phyloP scores from a whole-genome alignment of 106 monocot genomes.

The Amphibolis antarctica region DNA sequence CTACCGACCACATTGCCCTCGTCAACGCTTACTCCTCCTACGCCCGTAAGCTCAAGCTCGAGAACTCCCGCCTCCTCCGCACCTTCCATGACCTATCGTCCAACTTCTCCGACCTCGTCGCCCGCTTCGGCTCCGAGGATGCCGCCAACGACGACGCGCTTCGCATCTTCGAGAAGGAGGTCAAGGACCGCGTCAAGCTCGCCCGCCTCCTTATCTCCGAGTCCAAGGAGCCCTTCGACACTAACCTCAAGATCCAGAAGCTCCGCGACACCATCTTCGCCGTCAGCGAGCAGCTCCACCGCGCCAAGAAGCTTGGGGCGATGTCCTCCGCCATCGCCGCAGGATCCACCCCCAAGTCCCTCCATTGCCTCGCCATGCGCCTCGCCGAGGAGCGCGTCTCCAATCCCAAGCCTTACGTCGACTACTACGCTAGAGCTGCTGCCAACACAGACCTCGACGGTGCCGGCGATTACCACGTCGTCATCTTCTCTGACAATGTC shows the following conservation, averaged over 20 bases:
- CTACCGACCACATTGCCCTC: slow-evolving; percentile 59
- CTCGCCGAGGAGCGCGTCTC: slow-evolving; percentile 53
- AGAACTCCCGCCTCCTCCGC: slow-evolving; percentile 44
- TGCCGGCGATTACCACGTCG: slow-evolving; percentile 53
- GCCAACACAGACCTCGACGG: slow-evolving; percentile 3
- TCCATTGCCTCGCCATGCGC: slow-evolving; percentile 80
- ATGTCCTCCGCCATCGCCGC: slow-evolving; percentile 45
- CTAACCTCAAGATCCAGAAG: slow-evolving; percentile 98
- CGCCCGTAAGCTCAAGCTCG: slow-evolving; percentile 63
- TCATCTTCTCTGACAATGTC: slow-evolving; percentile 73
- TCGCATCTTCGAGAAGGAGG: slow-evolving; percentile 60
- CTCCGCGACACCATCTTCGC: slow-evolving; percentile 85
- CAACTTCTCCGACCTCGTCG: slow-evolving; percentile 34
- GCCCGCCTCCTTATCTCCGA: slow-evolving; percentile 55
- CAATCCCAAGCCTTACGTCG: slow-evolving; percentile 33
- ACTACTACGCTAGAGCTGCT: slow-evolving; percentile 1
- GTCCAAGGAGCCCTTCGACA: slow-evolving; percentile 90
- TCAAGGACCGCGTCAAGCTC: slow-evolving; percentile 62
- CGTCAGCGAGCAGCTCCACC: slow-evolving; percentile 65
- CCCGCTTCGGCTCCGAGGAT: slow-evolving; percentile 20
- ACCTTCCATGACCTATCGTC: slow-evolving; percentile 33
- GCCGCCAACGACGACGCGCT: slow-evolving; percentile 38
- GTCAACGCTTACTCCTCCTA: slow-evolving; percentile 66
- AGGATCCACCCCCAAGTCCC: slow-evolving; percentile 66
- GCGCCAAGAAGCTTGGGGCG: slow-evolving; percentile 41